Evolutionary conservation across 2,329 filamentous ascomycete genomes (phyloP), one percentile per base, ranked within the genome.

Genomic region (Xylariaceae sp.): DNA sequence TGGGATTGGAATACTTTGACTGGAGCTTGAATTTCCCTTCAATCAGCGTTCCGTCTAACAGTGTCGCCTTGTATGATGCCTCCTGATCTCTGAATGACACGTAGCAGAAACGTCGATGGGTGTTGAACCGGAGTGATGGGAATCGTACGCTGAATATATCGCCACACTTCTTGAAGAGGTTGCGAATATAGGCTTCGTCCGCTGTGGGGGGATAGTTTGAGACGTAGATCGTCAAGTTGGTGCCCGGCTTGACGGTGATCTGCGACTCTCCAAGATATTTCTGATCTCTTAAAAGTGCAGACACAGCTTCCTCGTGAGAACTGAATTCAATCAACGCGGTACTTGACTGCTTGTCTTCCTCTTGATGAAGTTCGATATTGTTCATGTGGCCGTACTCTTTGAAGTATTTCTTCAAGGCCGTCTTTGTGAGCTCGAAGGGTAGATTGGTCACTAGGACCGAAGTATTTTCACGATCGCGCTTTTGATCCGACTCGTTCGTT

Each of bases 81-180:
- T 76, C 74, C 3, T 77, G 67, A 23, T 82, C 80, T 38, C 82
- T 77, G 63, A 96, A 96, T n/a, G 94, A 88, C 6, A 96, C 76
- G 65, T 98, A 98, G 71, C 91, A 96, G 70, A 98, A 98, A 20
- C 93, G 85, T 23, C 93, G 87, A 56, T 88, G 84, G 2, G 85
- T 84, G 59, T 96, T 92, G 65, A 79, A 90, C 64, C 94, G 94
- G 41, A 98, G 78, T 45, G 89, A 95, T 2, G 93, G 93, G 69
- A 93, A 93, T 19, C 93, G 85, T 42, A 97, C 77, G 58, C 85
- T 88, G 44, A 95, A 75, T 44, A 98, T 83, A 35, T 92, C 82
- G 35, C 93, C 93, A 59, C 84, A 92, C 47, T 80, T 73, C 49
- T 77, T 74, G 66, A 92, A 92, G 3, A 92, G 67, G 27, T 79